These are phyloP conservation scores for Globisporangium ultimum DNA, from an alignment of 352 stramenopile species.

Conservation along the genomic window DNA sequence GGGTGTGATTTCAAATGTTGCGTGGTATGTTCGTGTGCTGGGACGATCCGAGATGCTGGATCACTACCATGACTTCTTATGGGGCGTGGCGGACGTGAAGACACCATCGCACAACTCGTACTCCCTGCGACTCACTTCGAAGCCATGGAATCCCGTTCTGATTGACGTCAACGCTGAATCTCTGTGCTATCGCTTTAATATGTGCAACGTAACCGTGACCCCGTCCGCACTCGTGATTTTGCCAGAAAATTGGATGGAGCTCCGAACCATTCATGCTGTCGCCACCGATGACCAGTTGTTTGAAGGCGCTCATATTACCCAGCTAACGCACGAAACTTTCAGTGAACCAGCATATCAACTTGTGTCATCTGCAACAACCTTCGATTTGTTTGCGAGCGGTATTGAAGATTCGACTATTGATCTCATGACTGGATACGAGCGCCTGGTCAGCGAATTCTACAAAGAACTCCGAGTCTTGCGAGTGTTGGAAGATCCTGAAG, in stretches of 20 bases:
- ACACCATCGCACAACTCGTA: conserved; percentile 52
- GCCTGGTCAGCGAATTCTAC: conserved; percentile 26
- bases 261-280: conserved; percentile 37
- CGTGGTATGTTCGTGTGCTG: conserved; percentile 53
- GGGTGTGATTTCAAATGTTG: conserved; percentile 37
- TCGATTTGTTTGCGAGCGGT: not conserved
- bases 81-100: conserved; percentile 13
- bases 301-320: conserved; percentile 35
- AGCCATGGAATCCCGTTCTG: conserved; percentile 41
- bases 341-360: conserved; percentile 32
- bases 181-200: conserved; percentile 66
- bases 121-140: conserved; percentile 36
- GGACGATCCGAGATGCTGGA: conserved; percentile 39
- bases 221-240: conserved; percentile 38
- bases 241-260: conserved; percentile 39
- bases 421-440: conserved; percentile 13
- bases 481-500: conserved; percentile 4
- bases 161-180: conserved; percentile 47
- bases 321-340: conserved; percentile 24
- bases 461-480: conserved; percentile 19
- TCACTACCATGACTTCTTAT: conserved; percentile 67
- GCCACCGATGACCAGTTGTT: conserved; percentile 61
- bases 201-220: conserved; percentile 58
- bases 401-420: not conserved
- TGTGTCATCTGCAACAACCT: conserved; percentile 22